Evolutionary conservation across 768 basidiomycete species (phyloP), one percentile per base, ranked within the genome.

Genomic region (Goffeauzyma gilvescens): DNA sequence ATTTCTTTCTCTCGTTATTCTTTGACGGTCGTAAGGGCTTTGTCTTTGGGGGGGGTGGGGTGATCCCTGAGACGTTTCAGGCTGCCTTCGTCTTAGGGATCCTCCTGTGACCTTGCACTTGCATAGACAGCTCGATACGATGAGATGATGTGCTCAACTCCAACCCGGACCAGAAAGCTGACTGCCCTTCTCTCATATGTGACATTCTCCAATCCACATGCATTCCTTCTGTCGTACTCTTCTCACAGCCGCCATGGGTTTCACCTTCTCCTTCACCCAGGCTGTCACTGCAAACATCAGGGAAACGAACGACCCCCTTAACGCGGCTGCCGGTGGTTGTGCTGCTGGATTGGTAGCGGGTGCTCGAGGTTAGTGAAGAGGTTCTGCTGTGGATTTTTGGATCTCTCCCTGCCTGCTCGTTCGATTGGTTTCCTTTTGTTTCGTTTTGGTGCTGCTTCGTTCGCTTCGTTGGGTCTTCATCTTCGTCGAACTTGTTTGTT

Each of bases 261-360:
- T 76, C 48, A 72, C 81, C 4, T 95, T 81, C 58, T 80, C 82
- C 8, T 72, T 79, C 51, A 81, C 81, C 1, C 83, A 90, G 61
- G 69, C 81, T 5, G 66, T 71, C 22, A 75, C 82, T 17, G 82
- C 83, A 42, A 95, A 95, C 64, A 66, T 75, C 47, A 74, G 86
- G 42, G 71, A 75, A 59, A 59, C 58, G 14, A 71, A 84, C 49
- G 89, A 95, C 60, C 69, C 78, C 31, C 55, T 81, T 48, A 93
- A 86, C 55, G 79, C 81, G 37, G 79, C 78, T 34, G 75, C 75
- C 39, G 87, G 81, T 42, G 87, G 80, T 43, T 90, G 86, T 66
- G 86, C 86, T 36, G 86, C 86, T 39, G 87, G 87, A 34, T 85
- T 90, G 66, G 66, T 90, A 49, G 83, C 83, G 23, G 87, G 87